Evolutionary conservation across 192 early-diverging fungal species (phyloP).

Genomic region (Podila clonocystis): DNA sequence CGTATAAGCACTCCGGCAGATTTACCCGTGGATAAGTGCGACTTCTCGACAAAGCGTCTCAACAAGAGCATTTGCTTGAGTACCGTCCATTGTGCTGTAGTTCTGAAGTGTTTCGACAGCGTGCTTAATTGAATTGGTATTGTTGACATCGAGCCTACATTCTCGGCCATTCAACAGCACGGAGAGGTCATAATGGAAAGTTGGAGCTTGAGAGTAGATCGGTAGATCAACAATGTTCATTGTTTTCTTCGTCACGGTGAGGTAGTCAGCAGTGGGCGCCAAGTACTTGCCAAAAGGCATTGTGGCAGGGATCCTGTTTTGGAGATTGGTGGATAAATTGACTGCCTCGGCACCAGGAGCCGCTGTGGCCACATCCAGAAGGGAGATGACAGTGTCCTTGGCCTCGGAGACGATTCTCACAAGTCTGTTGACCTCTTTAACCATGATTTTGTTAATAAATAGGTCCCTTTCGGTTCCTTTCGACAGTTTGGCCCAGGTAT

Average conservation of each 20-base stretch:
- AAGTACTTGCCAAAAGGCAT: slow-evolving; percentile 56
- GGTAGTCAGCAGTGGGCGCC: slow-evolving; percentile 14
- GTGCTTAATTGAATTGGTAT: neutral
- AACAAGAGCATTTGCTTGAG: slow-evolving; percentile 59
- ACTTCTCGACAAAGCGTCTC: slow-evolving; percentile 59
- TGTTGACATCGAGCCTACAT: slow-evolving; percentile 12
- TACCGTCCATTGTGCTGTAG: slow-evolving; percentile 54
- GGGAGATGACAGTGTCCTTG: neutral
- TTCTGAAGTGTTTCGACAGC: neutral
- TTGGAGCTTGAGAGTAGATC: slow-evolving; percentile 49
- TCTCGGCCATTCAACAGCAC: slow-evolving; percentile 16
- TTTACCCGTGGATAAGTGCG: slow-evolving; percentile 65
- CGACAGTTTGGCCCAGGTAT: neutral
- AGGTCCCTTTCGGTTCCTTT: neutral
- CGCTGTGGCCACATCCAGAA: neutral
- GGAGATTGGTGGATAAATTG: slow-evolving; percentile 20
- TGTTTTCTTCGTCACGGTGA: neutral
- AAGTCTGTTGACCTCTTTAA: slow-evolving; percentile 13
- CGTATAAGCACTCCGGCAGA: too few species aligned
- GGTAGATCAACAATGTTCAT: slow-evolving; percentile 29
- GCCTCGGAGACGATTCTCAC: slow-evolving; percentile 16
- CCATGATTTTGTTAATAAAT: slow-evolving; percentile 20
- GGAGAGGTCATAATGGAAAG: slow-evolving; percentile 36
- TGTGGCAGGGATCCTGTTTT: slow-evolving; percentile 21
- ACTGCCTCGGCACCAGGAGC: neutral